Conservation (phyloP, 179 eudicot species). For the Vitellaria paradoxa region DNA sequence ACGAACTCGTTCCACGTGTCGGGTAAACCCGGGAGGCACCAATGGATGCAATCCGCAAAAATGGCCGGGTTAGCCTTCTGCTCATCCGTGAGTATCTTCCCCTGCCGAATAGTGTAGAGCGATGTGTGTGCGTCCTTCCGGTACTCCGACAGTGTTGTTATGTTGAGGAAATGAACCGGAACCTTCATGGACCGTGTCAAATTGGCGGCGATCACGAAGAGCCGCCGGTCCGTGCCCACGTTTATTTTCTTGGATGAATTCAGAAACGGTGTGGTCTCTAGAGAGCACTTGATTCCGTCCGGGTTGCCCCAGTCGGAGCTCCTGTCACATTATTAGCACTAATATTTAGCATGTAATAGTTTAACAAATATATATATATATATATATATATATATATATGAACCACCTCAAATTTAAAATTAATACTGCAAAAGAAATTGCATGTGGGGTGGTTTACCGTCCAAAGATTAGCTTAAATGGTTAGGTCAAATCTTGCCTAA, state of each 20-base stretch:
- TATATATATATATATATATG: too few relatives aligned
- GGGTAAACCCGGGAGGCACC: constrained; percentile 96
- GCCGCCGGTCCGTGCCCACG: constrained; percentile 76
- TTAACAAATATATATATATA: too few relatives aligned
- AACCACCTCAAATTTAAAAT: not conserved
- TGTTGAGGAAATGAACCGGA: constrained; percentile 66
- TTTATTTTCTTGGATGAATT: constrained; percentile 58
- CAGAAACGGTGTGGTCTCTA: constrained; percentile 65
- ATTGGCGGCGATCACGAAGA: constrained; percentile 54
- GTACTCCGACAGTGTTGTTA: constrained; percentile 78
- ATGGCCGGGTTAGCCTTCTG: constrained; percentile 67
- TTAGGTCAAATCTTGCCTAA: too few relatives aligned
- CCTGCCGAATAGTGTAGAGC: constrained; percentile 76
- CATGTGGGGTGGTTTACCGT: too few relatives aligned
- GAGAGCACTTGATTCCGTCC: constrained; percentile 79
- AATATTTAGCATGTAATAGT: too few relatives aligned
- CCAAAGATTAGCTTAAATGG: too few relatives aligned
- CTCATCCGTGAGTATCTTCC: constrained; percentile 62
- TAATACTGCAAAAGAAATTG: too few relatives aligned
- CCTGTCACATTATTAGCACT: constrained; percentile 26
- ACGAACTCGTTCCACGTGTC: constrained; percentile 95
- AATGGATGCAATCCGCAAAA: constrained; percentile 89
- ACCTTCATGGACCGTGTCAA: constrained; percentile 59
- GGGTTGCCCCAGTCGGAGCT: constrained; percentile 89
- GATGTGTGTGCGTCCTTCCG: constrained; percentile 94